Percentiles rank a stretch among this genome's conserved stretches.
Evolutionary conservation across 192 early-diverging fungal genomes (phyloP).

Genomic region (Gamsiella multidivaricata): DNA sequence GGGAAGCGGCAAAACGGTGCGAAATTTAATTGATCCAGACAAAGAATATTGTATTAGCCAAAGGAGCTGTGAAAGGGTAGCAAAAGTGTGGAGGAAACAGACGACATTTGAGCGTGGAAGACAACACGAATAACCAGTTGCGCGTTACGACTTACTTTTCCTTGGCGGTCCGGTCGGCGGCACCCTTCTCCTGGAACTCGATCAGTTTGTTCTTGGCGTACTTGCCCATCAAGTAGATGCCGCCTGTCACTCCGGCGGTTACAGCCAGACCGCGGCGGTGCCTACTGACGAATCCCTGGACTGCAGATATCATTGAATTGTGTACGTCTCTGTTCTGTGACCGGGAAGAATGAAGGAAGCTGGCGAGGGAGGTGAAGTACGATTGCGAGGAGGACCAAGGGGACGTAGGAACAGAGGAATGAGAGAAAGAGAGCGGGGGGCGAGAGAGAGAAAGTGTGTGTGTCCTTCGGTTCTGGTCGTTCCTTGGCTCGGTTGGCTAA

Average conservation of each 20-base stretch:
- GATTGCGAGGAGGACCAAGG: not conserved
- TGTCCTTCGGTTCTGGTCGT: not conserved
- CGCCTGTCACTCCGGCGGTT: slow-evolving; percentile 75
- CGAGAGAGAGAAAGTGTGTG: not conserved
- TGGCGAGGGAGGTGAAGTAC: not conserved
- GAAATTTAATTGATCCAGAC: slow-evolving; percentile 1
- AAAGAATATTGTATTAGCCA: slow-evolving; percentile 5
- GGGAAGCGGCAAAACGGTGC: slow-evolving; percentile 14
- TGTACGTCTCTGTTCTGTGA: not conserved
- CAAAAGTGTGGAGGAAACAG: not conserved
- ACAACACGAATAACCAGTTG: not conserved
- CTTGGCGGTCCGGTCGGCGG: slow-evolving; percentile 74
- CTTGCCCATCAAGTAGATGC: slow-evolving; percentile 77
- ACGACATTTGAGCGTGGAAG: not conserved
- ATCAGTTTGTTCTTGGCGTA: slow-evolving; percentile 77
- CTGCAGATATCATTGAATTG: slow-evolving; percentile 46
- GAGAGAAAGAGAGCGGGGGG: not conserved
- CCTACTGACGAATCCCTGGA: slow-evolving; percentile 71
- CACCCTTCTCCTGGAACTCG: slow-evolving; percentile 76
- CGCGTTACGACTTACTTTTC: slow-evolving; percentile 71
- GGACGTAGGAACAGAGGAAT: not conserved
- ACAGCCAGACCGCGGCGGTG: slow-evolving; percentile 74
- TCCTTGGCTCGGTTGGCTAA: slow-evolving; percentile 8
- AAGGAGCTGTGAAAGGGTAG: not conserved
- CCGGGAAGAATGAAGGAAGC: not conserved